phyloP scores from a whole-genome alignment of 1,139 yeast genomes.

The Blastobotrys proliferans region DNA sequence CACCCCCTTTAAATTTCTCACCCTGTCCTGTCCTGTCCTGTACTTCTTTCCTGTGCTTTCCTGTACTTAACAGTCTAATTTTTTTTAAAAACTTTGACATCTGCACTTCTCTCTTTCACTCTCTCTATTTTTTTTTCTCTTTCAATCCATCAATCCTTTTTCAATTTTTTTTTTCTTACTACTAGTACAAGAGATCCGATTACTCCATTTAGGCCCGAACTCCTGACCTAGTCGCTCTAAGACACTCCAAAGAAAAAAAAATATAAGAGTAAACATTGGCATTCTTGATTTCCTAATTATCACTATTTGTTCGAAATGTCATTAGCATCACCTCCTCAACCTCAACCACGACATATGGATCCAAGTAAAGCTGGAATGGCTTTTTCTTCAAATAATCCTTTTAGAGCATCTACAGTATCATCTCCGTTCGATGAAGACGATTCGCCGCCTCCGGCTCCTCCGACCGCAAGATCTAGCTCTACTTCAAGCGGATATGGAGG shows the following conservation, averaged over 20 bases:
- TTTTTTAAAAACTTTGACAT: too few relatives aligned
- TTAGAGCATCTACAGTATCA: constrained; percentile 22
- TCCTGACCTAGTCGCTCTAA: background rate
- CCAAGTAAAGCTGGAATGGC: constrained; percentile 12
- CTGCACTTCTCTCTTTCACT: too few relatives aligned
- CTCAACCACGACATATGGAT: constrained; percentile 14
- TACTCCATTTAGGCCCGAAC: background rate
- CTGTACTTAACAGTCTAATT: too few relatives aligned
- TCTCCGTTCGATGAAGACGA: constrained; percentile 13
- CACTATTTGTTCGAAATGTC: constrained; percentile 8
- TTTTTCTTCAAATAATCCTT: constrained; percentile 29
- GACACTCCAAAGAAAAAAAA: background rate
- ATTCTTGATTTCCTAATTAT: background rate
- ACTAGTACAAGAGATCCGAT: background rate
- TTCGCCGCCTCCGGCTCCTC: background rate
- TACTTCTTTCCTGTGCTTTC: too few relatives aligned
- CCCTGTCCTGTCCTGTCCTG: too few relatives aligned
- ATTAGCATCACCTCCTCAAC: constrained; percentile 9
- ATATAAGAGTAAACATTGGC: background rate
- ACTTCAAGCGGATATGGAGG: background rate
- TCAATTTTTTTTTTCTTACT: background rate
- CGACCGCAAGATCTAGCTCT: constrained; percentile 9
- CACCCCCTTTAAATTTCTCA: too few relatives aligned
- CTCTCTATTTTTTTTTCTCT: background rate
- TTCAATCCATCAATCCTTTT: background rate